phyloP scores from a whole-genome alignment of 2,329 filamentous ascomycete species.

The Aspergillus japonicus region DNA sequence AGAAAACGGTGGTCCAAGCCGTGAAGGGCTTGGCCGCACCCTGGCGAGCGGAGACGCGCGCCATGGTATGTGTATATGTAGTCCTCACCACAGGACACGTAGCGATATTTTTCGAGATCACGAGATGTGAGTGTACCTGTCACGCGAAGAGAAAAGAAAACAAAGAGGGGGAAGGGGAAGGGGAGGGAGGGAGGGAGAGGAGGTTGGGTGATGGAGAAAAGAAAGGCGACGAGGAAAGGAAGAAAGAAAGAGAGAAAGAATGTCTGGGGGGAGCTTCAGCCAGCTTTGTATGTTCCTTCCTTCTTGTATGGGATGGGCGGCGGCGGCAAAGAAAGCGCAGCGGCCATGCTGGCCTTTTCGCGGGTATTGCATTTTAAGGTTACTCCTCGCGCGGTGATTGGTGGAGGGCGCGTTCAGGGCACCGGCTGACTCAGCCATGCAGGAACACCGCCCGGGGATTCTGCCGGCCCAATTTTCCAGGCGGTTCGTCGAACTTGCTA shows the following conservation, averaged over 20 bases:
- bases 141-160: conserved; percentile 5
- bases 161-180: conserved; percentile 11
- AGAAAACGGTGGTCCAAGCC: conserved; percentile 85
- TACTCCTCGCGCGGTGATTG: conserved; percentile 42
- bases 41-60: conserved; percentile 55
- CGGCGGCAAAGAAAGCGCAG: conserved; percentile 31
- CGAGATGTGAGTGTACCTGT: not conserved
- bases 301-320: conserved; percentile 32
- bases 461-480: conserved; percentile 13
- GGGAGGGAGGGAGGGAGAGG: conserved; percentile 6
- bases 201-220: not conserved
- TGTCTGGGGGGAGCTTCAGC: conserved; percentile 15
- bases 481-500: conserved; percentile 33
- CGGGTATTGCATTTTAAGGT: conserved; percentile 29
- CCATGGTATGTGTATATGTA: conserved; percentile 47
- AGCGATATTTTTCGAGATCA: not conserved
- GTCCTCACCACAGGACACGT: conserved; percentile 15
- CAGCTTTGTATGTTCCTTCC: conserved; percentile 32
- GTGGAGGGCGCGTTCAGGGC: conserved; percentile 21
- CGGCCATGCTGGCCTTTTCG: conserved; percentile 49
- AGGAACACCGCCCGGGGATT: conserved; percentile 25
- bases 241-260: conserved; percentile 21
- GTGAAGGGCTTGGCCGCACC: conserved; percentile 67
- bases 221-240: conserved; percentile 18
- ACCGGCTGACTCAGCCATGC: conserved; percentile 29